phyloP scores from a whole-genome alignment of 1,139 yeast species.

The Hyphopichia pseudoburtonii region DNA sequence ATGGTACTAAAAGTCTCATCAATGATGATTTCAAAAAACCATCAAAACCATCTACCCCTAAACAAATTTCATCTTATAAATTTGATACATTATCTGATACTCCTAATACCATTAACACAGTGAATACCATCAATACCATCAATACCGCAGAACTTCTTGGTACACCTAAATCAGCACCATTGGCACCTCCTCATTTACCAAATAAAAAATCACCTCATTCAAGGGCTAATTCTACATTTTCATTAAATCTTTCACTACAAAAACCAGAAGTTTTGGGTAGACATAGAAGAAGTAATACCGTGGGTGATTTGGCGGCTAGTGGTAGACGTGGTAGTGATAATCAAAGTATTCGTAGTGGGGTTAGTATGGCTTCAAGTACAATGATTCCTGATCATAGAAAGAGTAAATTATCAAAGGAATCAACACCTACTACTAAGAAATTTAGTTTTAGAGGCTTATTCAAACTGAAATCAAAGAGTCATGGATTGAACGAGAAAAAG shows the following conservation, averaged over 20 bases:
- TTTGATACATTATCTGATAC: conserved; percentile 2
- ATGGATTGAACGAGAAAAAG: conserved; percentile 19
- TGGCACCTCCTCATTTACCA: conserved; percentile 14
- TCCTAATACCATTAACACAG: conserved; percentile 3
- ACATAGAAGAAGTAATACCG: conserved; percentile 28
- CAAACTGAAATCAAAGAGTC: conserved; percentile 33
- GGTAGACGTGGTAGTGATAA: not conserved
- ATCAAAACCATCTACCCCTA: conserved; percentile 3
- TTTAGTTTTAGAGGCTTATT: conserved; percentile 44
- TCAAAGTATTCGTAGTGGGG: not conserved
- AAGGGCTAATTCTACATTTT: conserved; percentile 31
- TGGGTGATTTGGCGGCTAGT: conserved; percentile 12
- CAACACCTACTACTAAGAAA: conserved; percentile 19
- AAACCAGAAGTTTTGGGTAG: conserved; percentile 2
- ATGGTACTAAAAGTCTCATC: not conserved
- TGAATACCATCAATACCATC: conserved; percentile 4
- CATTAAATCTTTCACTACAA: conserved; percentile 13
- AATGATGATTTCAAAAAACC: conserved; percentile 4
- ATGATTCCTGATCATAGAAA: not conserved
- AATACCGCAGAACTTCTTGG: conserved; percentile 4
- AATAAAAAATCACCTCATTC: conserved; percentile 21
- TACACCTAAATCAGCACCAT: conserved; percentile 5
- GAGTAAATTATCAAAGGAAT: not conserved
- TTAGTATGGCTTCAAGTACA: not conserved
- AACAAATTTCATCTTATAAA: conserved; percentile 1